These are phyloP conservation scores for Calonectria honghensis DNA, from an alignment of 2,329 filamentous ascomycete genomes.

Conservation along the genomic window DNA sequence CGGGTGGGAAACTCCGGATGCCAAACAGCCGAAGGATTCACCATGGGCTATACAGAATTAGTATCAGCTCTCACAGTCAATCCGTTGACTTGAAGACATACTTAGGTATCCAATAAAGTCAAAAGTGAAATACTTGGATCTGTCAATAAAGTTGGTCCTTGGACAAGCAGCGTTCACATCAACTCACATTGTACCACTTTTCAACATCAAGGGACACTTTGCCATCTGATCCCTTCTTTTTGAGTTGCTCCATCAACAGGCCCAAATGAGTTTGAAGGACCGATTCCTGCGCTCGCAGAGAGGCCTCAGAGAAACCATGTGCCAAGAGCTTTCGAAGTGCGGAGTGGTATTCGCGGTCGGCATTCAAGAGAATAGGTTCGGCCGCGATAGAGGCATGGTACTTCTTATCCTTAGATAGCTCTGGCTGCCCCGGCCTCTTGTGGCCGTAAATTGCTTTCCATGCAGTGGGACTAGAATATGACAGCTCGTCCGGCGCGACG, in stretches of 20 bases:
- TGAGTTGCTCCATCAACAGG: background rate
- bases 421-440: background rate
- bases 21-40: background rate
- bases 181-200: slow-evolving; percentile 1
- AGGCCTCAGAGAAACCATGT: background rate
- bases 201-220: background rate
- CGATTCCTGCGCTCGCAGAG: background rate
- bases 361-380: background rate
- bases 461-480: background rate
- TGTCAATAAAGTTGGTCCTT: background rate
- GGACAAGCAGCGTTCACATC: background rate
- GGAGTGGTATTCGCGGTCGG: slow-evolving; percentile 5
- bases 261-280: background rate
- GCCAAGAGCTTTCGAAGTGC: background rate
- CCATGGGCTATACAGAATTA: background rate
- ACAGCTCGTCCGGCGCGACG: slow-evolving; percentile 1
- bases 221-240: background rate
- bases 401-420: background rate
- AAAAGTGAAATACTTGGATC: background rate
- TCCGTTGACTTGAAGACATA: background rate
- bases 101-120: slow-evolving; percentile 11
- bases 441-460: slow-evolving; percentile 7
- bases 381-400: background rate
- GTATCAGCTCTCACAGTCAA: background rate
- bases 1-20: background rate